phyloP scores from a whole-genome alignment of 2,329 filamentous ascomycete genomes.

The Sporothrix mexicana region DNA sequence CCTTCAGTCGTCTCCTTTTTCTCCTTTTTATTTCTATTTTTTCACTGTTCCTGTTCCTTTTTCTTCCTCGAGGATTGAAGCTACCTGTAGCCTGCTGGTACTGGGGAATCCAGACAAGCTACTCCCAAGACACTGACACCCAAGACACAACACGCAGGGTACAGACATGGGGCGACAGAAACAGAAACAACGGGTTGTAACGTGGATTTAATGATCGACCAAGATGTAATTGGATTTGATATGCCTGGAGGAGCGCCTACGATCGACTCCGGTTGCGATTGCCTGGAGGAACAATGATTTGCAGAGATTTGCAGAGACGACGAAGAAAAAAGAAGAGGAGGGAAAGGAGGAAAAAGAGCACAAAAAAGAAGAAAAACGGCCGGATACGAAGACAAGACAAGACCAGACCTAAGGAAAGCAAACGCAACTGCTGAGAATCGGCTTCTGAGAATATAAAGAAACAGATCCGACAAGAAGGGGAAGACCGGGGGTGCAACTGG shows the following conservation, averaged over 20 bases:
- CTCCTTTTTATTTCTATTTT: not conserved
- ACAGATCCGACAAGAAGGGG: not conserved
- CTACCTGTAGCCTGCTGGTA: not conserved
- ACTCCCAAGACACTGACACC: slow-evolving; percentile 17
- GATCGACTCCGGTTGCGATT: slow-evolving; percentile 22
- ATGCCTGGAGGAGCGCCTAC: slow-evolving; percentile 22
- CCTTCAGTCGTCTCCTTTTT: not conserved
- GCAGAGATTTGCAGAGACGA: not conserved
- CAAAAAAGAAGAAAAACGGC: not conserved
- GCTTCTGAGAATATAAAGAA: not conserved
- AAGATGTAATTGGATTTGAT: slow-evolving; percentile 23
- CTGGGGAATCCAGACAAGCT: slow-evolving; percentile 19
- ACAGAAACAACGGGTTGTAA: slow-evolving; percentile 27
- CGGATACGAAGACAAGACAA: no score
- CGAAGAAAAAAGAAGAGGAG: not conserved
- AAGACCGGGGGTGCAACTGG: not conserved
- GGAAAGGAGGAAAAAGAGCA: not conserved
- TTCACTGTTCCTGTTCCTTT: not conserved
- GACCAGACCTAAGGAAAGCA: not conserved
- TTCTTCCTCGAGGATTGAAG: not conserved
- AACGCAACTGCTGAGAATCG: not conserved
- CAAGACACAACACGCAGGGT: slow-evolving; percentile 22
- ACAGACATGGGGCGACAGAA: slow-evolving; percentile 26
- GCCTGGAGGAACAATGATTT: not conserved
- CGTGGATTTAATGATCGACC: slow-evolving; percentile 26